These are phyloP conservation scores for Hypomontagnella submonticulosa DNA, from an alignment of 495 filamentous ascomycete species.

Conservation along the genomic window DNA sequence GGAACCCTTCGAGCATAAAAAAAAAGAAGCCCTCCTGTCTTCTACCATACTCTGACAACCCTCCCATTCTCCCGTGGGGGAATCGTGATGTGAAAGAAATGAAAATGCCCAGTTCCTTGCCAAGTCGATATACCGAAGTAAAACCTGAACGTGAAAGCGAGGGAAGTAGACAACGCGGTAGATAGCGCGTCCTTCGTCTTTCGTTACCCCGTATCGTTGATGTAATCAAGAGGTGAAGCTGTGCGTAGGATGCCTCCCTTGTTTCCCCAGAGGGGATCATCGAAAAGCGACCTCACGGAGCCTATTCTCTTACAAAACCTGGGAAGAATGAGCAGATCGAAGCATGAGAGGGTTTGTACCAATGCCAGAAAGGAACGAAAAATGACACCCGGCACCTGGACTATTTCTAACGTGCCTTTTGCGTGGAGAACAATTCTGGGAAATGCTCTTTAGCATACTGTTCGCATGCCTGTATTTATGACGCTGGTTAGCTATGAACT, in stretches of 20 bases:
- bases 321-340: slow-evolving; percentile 38
- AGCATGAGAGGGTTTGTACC: slow-evolving; percentile 18
- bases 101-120: slow-evolving; percentile 24
- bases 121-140: slow-evolving; percentile 39
- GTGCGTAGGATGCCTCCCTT: background rate
- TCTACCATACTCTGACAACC: slow-evolving; percentile 27
- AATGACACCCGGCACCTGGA: slow-evolving; percentile 16
- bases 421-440: slow-evolving; percentile 54
- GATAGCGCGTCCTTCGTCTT: background rate
- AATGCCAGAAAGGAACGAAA: slow-evolving; percentile 19
- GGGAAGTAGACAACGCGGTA: slow-evolving; percentile 9
- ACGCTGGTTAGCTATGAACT: slow-evolving; percentile 19
- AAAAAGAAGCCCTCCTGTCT: slow-evolving; percentile 18
- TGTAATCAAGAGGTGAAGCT: slow-evolving; percentile 9
- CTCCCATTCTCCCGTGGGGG: slow-evolving; percentile 44
- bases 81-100: slow-evolving; percentile 39
- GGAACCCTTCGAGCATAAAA: slow-evolving; percentile 18
- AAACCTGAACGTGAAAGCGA: slow-evolving; percentile 12
- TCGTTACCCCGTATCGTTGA: background rate
- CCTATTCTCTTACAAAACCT: slow-evolving; percentile 40
- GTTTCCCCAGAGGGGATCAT: background rate
- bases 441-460: slow-evolving; percentile 99
- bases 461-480: slow-evolving; percentile 86
- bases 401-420: slow-evolving; percentile 43
- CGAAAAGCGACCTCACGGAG: slow-evolving; percentile 18